Evolutionary conservation across 2,329 filamentous ascomycete species (phyloP), one percentile per base, ranked within the genome.

Genomic region (Delphinella strobiligena): DNA sequence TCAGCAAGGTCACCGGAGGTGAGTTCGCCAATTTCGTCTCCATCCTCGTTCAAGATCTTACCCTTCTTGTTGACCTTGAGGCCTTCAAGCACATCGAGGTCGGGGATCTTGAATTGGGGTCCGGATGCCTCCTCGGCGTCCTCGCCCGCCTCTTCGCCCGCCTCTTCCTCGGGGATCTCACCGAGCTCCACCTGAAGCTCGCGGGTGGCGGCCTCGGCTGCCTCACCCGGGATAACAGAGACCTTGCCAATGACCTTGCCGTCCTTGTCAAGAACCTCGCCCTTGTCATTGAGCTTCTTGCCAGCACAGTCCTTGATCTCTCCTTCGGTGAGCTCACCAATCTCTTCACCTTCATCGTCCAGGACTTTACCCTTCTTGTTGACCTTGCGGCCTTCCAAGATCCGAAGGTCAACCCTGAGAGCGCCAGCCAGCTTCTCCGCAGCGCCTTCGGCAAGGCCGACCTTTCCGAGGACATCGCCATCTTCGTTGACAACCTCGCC

Each of bases 31-130:
- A 73, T 69, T 5, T 62, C 56, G 43, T 73, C 70, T 17, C 69
- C 69, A 38, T 70, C 68, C 48, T 71, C 67, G 47, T 68, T 63
- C 27, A 70, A 58, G 37, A 70, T 61, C 49, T 68, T 60, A 34
- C 70, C 70, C 58, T 72, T 72, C 64, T 74, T 74, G 59, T 73
- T 74, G 60, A 74, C 69, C 59, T 73, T 73, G 27, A 71, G 56
- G 38, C 70, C 66, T 45, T 74, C 61, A 37, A 72, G 55, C 34
- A 62, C 61, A 19, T 68, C 61, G 11, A 72, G 52, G 30, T 63
- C 64, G 27, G 66, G 65, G 4, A 58, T 59, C 45, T 62, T 48
- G 31, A 51, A 48, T 32, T 52, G 49, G n/a, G 52, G 48, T 18
- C 44, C 46, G 10, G 31, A 31, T 19, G 29, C 19, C 33, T 41